These are phyloP conservation scores for Aspergillus sp. DNA, from an alignment of 2,329 filamentous ascomycete genomes.

Conservation along the genomic window DNA sequence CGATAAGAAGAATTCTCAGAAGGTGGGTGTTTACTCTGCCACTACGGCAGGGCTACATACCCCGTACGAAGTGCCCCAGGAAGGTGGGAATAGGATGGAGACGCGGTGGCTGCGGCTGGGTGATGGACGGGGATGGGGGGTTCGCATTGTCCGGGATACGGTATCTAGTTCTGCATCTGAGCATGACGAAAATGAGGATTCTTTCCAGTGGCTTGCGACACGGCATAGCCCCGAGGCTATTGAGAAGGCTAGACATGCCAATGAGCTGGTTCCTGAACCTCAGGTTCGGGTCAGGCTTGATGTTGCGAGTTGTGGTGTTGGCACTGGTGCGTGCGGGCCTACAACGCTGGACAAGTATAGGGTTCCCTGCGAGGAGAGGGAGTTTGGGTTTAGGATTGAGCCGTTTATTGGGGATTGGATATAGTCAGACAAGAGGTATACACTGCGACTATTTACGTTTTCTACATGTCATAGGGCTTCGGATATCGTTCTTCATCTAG, in stretches of 20 bases:
- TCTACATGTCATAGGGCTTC: no score
- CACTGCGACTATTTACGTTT: no score
- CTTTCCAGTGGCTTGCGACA: conserved; percentile 18
- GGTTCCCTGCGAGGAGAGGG: conserved; percentile 4
- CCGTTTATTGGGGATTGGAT: conserved; percentile 24
- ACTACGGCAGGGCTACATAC: conserved; percentile 21
- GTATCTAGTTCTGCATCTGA: no score
- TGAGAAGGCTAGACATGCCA: conserved; percentile 20
- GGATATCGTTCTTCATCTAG: no score
- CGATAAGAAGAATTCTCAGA: conserved; percentile 25
- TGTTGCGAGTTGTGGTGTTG: conserved; percentile 7
- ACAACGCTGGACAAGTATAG: conserved; percentile 9
- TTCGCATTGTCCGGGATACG: neutral
- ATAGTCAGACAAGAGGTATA: no score
- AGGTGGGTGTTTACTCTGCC: conserved; percentile 18
- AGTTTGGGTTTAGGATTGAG: conserved; percentile 7
- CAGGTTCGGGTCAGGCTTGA: conserved; percentile 19
- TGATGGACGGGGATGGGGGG: conserved; percentile 8
- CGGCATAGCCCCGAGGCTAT: conserved; percentile 16
- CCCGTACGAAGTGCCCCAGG: conserved; percentile 27
- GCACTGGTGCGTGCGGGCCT: conserved; percentile 10
- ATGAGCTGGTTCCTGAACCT: conserved; percentile 18
- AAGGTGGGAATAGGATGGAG: conserved; percentile 24
- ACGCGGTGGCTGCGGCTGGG: conserved; percentile 21
- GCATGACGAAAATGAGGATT: no score